Conservation (phyloP, 2,329 filamentous ascomycete species). For the Penicillium sp. region DNA sequence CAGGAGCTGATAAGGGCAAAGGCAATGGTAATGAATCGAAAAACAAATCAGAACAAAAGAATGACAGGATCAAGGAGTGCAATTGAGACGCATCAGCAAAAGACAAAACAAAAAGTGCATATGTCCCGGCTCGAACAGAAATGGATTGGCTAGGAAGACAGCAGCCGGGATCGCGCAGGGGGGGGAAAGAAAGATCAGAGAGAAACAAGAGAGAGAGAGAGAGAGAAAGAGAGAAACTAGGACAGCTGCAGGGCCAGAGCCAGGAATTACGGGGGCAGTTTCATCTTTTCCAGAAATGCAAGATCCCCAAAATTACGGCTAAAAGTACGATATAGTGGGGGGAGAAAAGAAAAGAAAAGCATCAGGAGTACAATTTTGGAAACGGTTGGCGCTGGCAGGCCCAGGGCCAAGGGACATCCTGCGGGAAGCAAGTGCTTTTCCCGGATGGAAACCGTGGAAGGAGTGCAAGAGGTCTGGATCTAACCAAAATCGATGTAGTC, state of each 20-base stretch:
- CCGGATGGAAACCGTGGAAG: slow-evolving; percentile 13
- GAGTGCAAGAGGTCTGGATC: background rate
- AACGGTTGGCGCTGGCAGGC: slow-evolving; percentile 22
- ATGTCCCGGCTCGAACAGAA: slow-evolving; percentile 16
- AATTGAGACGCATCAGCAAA: slow-evolving; percentile 20
- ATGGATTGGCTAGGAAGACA: slow-evolving; percentile 13
- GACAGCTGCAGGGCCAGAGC: slow-evolving; percentile 34
- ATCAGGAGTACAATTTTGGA: slow-evolving; percentile 2
- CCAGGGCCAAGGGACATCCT: slow-evolving; percentile 23
- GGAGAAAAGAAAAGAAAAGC: background rate
- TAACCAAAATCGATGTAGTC: background rate
- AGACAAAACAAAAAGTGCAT: slow-evolving; percentile 17
- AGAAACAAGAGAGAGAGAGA: slow-evolving; percentile 3
- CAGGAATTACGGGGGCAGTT: slow-evolving; percentile 15
- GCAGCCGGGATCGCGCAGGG: slow-evolving; percentile 26
- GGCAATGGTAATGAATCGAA: slow-evolving; percentile 5
- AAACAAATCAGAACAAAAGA: slow-evolving; percentile 14
- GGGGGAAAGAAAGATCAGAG: slow-evolving; percentile 15
- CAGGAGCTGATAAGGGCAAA: slow-evolving; percentile 1
- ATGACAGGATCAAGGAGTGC: slow-evolving; percentile 31
- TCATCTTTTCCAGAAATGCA: slow-evolving; percentile 24
- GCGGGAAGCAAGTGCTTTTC: slow-evolving; percentile 19
- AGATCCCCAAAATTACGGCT: slow-evolving; percentile 17
- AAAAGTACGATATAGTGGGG: slow-evolving; percentile 11
- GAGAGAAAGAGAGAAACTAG: slow-evolving; percentile 21